A percentile compares a stretch with the other conserved stretches of the same genome.
These are phyloP conservation scores for Silybum marianum DNA, from an alignment of 129 eudicot species.

Conservation along the genomic window DNA sequence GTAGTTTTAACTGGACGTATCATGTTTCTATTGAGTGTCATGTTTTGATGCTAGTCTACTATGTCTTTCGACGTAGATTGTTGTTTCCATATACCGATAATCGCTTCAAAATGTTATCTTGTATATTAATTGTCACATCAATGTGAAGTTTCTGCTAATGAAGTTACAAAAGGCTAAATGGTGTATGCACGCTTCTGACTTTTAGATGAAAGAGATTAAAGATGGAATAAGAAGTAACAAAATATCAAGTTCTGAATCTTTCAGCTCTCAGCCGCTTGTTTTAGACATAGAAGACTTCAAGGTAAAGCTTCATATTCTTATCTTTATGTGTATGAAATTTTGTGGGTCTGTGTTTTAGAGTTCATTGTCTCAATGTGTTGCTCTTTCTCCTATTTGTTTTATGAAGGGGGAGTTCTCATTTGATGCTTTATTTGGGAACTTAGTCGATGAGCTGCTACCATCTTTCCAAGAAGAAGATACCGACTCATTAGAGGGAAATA, in stretches of 20 bases:
- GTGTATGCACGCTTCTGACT: slow-evolving; percentile 23
- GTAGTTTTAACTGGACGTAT: neutral
- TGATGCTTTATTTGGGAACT: slow-evolving; percentile 86
- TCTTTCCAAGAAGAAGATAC: slow-evolving; percentile 78
- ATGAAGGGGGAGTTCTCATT: slow-evolving; percentile 88
- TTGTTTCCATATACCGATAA: slow-evolving; percentile 10
- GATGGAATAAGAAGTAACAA: slow-evolving; percentile 45
- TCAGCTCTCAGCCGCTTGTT: slow-evolving; percentile 66
- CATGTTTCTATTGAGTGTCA: neutral
- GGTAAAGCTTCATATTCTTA: slow-evolving; percentile 41
- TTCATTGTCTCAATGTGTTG: slow-evolving; percentile 16
- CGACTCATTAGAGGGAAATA: slow-evolving; percentile 65
- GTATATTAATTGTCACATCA: slow-evolving; percentile 4
- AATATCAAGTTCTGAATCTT: slow-evolving; percentile 46
- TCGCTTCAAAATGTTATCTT: neutral
- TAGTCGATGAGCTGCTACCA: slow-evolving; percentile 87
- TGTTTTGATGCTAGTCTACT: slow-evolving; percentile 14
- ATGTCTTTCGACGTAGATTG: slow-evolving; percentile 10
- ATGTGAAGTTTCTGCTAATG: slow-evolving; percentile 11
- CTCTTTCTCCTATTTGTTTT: slow-evolving; percentile 22
- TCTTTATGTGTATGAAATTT: neutral
- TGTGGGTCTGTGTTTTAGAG: slow-evolving; percentile 3
- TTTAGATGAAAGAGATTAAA: slow-evolving; percentile 76
- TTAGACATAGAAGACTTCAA: slow-evolving; percentile 83
- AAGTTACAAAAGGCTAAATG: slow-evolving; percentile 14